Evolutionary conservation across 345 rosid genomes (phyloP).

Genomic region (Eutrema heterophyllum): DNA sequence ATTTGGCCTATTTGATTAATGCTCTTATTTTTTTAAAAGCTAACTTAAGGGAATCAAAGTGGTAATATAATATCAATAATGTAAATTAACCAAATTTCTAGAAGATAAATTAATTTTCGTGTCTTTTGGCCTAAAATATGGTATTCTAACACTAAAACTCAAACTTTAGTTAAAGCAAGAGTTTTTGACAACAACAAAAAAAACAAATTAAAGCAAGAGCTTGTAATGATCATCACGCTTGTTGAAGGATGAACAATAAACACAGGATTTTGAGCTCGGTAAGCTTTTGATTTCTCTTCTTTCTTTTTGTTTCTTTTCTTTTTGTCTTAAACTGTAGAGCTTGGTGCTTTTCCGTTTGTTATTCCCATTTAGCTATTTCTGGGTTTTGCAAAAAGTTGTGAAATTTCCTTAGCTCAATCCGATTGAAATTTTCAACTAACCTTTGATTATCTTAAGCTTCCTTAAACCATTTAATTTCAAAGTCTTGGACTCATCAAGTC

Average conservation of each 20-base stretch:
- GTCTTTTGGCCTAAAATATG: background rate
- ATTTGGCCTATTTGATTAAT: background rate
- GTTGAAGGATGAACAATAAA: constrained; percentile 22
- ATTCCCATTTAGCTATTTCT: background rate
- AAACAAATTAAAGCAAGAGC: background rate
- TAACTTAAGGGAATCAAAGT: constrained; percentile 4
- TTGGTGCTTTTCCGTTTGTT: background rate
- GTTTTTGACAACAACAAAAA: background rate
- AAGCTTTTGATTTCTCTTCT: background rate
- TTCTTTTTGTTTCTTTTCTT: background rate
- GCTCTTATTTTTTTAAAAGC: background rate
- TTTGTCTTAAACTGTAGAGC: background rate
- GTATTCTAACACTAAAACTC: no score
- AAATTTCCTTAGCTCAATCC: background rate
- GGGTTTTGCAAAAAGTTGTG: constrained; percentile 2
- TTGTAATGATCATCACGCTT: background rate
- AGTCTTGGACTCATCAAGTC: background rate
- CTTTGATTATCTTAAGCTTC: background rate
- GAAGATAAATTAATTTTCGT: background rate
- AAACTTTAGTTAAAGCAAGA: background rate
- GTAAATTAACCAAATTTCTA: background rate
- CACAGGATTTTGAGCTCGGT: constrained; percentile 28
- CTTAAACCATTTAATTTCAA: background rate
- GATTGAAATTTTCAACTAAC: background rate
- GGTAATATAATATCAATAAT: no score